Evolutionary conservation across 768 basidiomycete species (phyloP).

Genomic region (Russula earlei): DNA sequence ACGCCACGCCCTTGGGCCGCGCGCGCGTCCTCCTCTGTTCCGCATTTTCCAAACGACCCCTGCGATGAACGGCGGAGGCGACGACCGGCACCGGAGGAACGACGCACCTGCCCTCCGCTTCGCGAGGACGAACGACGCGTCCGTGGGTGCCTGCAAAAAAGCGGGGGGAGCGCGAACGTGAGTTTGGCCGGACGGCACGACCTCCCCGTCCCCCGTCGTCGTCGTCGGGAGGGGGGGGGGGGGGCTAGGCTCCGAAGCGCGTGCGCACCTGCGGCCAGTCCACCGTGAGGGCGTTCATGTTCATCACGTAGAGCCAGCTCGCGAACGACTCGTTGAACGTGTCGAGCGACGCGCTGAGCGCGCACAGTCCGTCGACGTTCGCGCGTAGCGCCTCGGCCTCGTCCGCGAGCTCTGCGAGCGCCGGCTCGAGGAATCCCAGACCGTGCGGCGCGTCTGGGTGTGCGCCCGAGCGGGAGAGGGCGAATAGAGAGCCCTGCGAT

Average conservation of each 20-base stretch:
- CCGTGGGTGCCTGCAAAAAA: conserved; percentile 19
- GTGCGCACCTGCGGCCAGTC: conserved; percentile 83
- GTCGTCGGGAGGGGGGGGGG: too few species aligned
- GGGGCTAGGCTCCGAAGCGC: not conserved
- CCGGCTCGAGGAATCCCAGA: conserved; percentile 77
- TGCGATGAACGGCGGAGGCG: too few species aligned
- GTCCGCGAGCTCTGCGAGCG: conserved; percentile 78
- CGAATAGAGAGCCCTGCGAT: conserved; percentile 85
- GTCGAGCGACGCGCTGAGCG: conserved; percentile 64
- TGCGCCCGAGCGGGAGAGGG: conserved; percentile 67
- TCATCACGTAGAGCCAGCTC: conserved; percentile 83
- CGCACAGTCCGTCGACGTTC: conserved; percentile 63
- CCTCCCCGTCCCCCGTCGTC: too few species aligned
- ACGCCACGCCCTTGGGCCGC: conserved; percentile 41
- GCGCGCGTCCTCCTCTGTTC: conserved; percentile 49
- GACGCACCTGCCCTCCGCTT: conserved; percentile 49
- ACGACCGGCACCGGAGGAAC: not conserved
- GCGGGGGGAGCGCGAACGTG: too few species aligned
- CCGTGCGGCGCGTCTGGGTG: conserved; percentile 73
- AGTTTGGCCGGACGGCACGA: too few species aligned
- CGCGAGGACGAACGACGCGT: conserved; percentile 40
- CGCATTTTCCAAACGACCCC: too few species aligned
- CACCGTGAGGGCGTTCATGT: conserved; percentile 90
- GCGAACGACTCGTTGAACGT: conserved; percentile 92
- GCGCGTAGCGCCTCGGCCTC: conserved; percentile 74